These are phyloP conservation scores for Capsicum pubescens DNA, from an alignment of 257 asterid genomes.

Conservation along the genomic window DNA sequence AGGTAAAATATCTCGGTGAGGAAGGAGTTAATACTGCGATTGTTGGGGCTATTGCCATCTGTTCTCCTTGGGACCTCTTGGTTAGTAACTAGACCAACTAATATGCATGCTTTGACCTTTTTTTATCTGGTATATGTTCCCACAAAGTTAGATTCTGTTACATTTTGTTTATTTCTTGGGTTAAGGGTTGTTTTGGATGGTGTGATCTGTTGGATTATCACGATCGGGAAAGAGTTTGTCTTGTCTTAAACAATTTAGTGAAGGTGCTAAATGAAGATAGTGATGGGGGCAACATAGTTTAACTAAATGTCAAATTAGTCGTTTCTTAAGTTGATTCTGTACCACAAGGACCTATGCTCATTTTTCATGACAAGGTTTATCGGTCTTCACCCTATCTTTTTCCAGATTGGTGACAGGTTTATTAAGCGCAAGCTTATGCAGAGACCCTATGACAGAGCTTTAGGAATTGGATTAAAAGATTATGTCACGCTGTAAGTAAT, in stretches of 20 bases:
- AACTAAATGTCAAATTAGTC: constrained; percentile 22
- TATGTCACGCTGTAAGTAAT: constrained; percentile 70
- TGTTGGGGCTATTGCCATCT: constrained; percentile 85
- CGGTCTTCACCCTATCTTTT: neutral
- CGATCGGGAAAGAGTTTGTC: neutral
- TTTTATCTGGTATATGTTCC: neutral
- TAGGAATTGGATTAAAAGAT: constrained; percentile 73
- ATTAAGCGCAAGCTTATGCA: constrained; percentile 74
- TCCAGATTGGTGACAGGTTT: constrained; percentile 88
- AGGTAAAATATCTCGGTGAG: constrained; percentile 85
- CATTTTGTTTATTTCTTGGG: neutral
- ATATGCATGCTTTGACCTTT: neutral
- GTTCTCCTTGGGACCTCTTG: constrained; percentile 97
- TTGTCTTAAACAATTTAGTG: neutral
- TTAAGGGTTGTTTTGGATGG: constrained; percentile 20
- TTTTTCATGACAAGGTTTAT: constrained; percentile 2
- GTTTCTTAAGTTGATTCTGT: neutral
- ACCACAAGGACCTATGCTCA: neutral
- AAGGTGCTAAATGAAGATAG: neutral
- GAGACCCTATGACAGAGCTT: constrained; percentile 69
- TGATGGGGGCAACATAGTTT: constrained; percentile 5
- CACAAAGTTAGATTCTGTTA: neutral
- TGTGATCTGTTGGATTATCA: neutral
- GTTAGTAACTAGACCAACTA: constrained; percentile 48
- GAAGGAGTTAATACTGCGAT: constrained; percentile 70